Evolutionary conservation across 441 rosid species (phyloP).

Genomic region (Aleurites moluccanus): DNA sequence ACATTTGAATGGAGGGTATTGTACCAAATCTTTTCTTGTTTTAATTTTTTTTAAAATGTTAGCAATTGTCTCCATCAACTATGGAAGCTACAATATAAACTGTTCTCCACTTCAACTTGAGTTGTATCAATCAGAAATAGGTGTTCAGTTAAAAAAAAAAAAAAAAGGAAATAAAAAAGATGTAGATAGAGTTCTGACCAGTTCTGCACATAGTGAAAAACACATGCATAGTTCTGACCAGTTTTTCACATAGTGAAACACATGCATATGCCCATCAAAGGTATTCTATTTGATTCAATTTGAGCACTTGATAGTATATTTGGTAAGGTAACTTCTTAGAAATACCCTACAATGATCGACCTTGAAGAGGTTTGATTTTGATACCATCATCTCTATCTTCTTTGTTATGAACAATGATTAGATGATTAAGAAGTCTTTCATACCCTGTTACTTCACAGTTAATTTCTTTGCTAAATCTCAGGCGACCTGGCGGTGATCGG

Average conservation of each 20-base stretch:
- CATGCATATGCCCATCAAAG: conserved; percentile 1
- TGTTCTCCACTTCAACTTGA: neutral
- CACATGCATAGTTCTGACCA: neutral
- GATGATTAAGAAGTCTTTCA: neutral
- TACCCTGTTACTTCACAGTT: neutral
- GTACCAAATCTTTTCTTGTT: conserved; percentile 7
- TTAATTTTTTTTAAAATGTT: neutral
- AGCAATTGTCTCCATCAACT: neutral
- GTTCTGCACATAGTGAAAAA: too few species aligned
- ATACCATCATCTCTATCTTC: neutral
- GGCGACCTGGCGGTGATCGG: conserved; percentile 74
- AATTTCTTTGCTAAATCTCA: conserved; percentile 26
- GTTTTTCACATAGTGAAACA: conserved; percentile 1
- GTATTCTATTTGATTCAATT: neutral
- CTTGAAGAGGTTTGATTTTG: neutral
- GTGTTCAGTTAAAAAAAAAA: too few species aligned
- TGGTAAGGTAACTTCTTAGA: neutral
- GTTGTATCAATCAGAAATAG: neutral
- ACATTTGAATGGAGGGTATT: conserved; percentile 95
- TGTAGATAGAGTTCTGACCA: too few species aligned
- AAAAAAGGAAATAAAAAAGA: too few species aligned
- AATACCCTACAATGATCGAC: neutral
- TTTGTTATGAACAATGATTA: neutral
- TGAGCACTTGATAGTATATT: neutral
- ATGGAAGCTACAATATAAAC: neutral